phyloP scores from a whole-genome alignment of 2,329 filamentous ascomycete genomes.

The Scedosporium aurantiacum region DNA sequence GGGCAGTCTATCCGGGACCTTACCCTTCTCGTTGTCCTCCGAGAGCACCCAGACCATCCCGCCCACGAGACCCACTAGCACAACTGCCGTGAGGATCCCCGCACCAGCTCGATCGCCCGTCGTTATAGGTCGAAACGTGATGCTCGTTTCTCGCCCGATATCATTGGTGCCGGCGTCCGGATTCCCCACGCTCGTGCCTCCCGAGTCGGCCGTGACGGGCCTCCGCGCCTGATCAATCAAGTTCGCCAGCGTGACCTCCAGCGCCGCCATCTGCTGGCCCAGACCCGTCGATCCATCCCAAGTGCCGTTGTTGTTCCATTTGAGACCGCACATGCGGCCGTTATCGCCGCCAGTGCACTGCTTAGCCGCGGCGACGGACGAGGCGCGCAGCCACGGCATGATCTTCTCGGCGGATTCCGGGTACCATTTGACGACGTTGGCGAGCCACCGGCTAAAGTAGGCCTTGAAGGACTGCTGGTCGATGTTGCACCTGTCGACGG shows the following conservation, averaged over 20 bases:
- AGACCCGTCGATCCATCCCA: slow-evolving; percentile 53
- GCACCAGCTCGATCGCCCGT: slow-evolving; percentile 58
- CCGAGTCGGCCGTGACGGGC: slow-evolving; percentile 37
- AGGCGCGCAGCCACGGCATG: slow-evolving; percentile 41
- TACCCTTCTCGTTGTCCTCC: slow-evolving; percentile 32
- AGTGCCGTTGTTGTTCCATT: slow-evolving; percentile 41
- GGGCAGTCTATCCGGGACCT: background rate
- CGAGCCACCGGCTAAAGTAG: slow-evolving; percentile 51
- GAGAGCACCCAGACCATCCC: slow-evolving; percentile 37
- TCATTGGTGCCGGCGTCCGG: slow-evolving; percentile 35
- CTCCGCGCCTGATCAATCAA: slow-evolving; percentile 34
- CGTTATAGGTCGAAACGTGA: slow-evolving; percentile 24
- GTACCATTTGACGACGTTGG: slow-evolving; percentile 50
- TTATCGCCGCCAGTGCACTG: slow-evolving; percentile 48
- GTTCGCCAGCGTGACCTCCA: slow-evolving; percentile 54
- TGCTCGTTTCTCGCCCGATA: slow-evolving; percentile 24
- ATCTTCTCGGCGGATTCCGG: slow-evolving; percentile 44
- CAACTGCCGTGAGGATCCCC: slow-evolving; percentile 47
- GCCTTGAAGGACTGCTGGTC: slow-evolving; percentile 56
- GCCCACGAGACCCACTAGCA: slow-evolving; percentile 42
- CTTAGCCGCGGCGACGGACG: slow-evolving; percentile 43
- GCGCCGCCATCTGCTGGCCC: slow-evolving; percentile 59
- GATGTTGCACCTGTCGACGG: slow-evolving; percentile 46
- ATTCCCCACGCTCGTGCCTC: slow-evolving; percentile 45
- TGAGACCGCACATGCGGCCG: slow-evolving; percentile 47